Evolutionary conservation across 1,139 yeast genomes (phyloP), one percentile per base, ranked within the genome.

Genomic region (Taphrina betulina): DNA sequence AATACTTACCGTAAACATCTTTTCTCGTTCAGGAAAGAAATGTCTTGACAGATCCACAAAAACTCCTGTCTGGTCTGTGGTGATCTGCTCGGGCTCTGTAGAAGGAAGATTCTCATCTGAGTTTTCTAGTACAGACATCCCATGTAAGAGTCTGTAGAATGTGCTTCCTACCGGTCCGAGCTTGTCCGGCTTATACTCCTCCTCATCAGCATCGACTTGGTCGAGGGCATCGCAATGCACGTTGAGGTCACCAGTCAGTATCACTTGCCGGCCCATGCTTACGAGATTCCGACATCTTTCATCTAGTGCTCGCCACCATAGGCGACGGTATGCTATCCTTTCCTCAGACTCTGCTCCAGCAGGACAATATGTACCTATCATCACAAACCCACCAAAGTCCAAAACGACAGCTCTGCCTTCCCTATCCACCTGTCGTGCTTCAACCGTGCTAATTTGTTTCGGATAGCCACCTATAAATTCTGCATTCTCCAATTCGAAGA

Each of bases 201-300:
- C 54, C 7, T 31, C 38, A 50, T 50, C 54, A 1, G 63, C 53
- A 20, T 86, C 95, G 0, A 95, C 96, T 60, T 83, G 81, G 66
- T 92, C 98, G 7, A 86, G 82, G 50, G 86, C 71, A 67, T 88
- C 92, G 16, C 88, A 73, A 8, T 89, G 75, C 0, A 90, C 83
- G 66, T 92, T 92, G 17, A 92, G 75, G 66, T 92, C 98, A 1
- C 98, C 98, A 79, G 89, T 75, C 0, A 92, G 71, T 0, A 92
- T 72, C 1, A 92, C 88, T 24, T 79, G 72, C 4, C 74, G 64
- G 0, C 88, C 89, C 58, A 71, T 50, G 2, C 65, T 63, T 19
- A 72, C 69, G 53, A 90, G 72, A 41, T 76, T 76, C 37, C 77
- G 70, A 19, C 88, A 78, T 54, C 98, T 73, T 52, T 74, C 68